These are phyloP conservation scores for Pyricularia pennisetigena DNA, from an alignment of 2,329 filamentous ascomycete genomes.

Conservation along the genomic window DNA sequence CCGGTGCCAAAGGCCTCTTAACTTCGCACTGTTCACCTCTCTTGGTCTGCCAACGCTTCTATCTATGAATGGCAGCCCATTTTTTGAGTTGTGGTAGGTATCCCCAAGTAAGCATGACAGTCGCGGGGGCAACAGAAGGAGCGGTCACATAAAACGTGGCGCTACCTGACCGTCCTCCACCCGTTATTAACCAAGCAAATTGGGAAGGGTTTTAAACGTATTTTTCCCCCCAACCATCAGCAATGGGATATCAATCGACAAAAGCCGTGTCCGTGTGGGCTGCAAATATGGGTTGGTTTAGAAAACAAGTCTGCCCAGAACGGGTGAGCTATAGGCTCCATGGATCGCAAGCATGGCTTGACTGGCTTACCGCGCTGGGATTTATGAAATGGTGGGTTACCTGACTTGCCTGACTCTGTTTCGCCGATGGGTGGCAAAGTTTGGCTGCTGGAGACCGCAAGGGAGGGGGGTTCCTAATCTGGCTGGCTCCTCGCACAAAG, in stretches of 20 bases:
- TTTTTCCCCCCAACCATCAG: neutral
- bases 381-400: neutral
- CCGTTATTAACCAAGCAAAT: neutral
- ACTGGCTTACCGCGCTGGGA: neutral
- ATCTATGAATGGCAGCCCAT: neutral
- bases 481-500: neutral
- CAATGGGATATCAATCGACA: neutral
- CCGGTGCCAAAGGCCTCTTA: neutral
- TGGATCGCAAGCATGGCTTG: neutral
- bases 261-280: neutral
- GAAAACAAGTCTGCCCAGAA: neutral
- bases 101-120: neutral
- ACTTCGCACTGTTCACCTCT: neutral
- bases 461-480: neutral
- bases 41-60: neutral
- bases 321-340: neutral
- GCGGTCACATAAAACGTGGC: neutral
- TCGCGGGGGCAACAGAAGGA: conserved; percentile 1
- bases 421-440: neutral
- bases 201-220: neutral
- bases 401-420: neutral
- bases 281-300: neutral
- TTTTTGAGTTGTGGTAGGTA: neutral
- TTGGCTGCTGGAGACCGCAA: neutral
- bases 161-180: neutral